Evolutionary conservation across 305 asterid species (phyloP).

Genomic region (Fraxinus floribunda): DNA sequence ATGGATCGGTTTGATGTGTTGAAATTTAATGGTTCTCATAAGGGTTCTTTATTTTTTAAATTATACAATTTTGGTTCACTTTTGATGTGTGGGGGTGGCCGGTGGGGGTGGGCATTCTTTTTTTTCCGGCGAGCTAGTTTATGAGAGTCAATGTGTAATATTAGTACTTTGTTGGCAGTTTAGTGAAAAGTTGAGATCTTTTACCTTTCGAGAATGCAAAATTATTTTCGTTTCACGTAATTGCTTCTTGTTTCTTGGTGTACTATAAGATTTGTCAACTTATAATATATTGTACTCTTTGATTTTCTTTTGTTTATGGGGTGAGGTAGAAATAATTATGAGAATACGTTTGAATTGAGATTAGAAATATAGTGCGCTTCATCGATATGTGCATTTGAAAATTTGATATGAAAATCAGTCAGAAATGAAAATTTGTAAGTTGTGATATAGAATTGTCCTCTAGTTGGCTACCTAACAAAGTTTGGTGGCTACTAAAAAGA

Average conservation of each 20-base stretch:
- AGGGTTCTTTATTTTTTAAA: neutral
- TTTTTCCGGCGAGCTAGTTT: neutral
- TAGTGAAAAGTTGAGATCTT: neutral
- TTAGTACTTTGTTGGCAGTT: neutral
- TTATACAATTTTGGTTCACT: conserved; percentile 8
- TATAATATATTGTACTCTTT: neutral
- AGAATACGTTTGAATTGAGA: conserved; percentile 3
- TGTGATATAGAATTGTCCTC: conserved; percentile 11
- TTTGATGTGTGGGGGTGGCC: neutral
- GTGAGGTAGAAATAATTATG: conserved; percentile 12
- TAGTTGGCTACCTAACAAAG: conserved; percentile 22
- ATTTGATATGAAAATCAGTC: conserved; percentile 5
- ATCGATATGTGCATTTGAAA: neutral
- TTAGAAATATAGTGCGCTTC: neutral
- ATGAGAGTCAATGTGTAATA: neutral
- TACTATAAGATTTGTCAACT: neutral
- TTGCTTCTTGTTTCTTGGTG: conserved; percentile 12
- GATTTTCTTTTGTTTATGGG: neutral
- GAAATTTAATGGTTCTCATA: neutral
- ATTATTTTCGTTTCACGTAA: neutral
- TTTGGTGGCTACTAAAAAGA: conserved; percentile 22
- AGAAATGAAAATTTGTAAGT: conserved; percentile 18
- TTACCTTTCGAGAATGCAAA: neutral
- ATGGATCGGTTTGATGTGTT: conserved; percentile 32
- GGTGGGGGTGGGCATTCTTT: neutral